Percentiles rank a stretch among this genome's conserved stretches.
These are phyloP conservation scores for Colletotrichum godetiae DNA, from an alignment of 2,329 filamentous ascomycete species.

Conservation along the genomic window DNA sequence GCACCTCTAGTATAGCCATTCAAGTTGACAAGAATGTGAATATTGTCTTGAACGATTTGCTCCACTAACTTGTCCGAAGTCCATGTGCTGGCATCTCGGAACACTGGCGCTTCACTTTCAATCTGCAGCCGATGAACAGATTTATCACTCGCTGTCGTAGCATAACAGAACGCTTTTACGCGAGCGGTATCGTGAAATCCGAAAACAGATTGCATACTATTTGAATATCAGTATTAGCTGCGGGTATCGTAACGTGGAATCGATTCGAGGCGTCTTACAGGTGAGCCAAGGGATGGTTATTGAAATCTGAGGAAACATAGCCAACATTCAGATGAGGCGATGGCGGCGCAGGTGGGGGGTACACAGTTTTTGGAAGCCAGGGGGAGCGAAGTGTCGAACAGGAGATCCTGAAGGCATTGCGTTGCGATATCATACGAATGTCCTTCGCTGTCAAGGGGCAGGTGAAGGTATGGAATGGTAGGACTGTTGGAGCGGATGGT, in stretches of 20 bases:
- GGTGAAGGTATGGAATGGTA: constrained; percentile 98
- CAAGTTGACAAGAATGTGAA: constrained; percentile 96
- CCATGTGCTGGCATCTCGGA: constrained; percentile 90
- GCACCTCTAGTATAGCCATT: constrained; percentile 97
- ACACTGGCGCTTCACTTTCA: constrained; percentile 90
- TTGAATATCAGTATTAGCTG: constrained; percentile 22
- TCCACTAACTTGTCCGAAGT: constrained; percentile 83
- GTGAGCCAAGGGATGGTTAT: constrained; percentile 96
- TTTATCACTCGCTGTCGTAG: constrained; percentile 90
- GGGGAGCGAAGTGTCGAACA: constrained; percentile 86
- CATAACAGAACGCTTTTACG: constrained; percentile 92
- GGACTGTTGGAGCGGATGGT: constrained; percentile 90
- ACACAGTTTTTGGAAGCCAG: constrained; percentile 87
- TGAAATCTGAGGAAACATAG: constrained; percentile 98
- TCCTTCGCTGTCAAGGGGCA: constrained; percentile 92
- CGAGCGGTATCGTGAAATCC: constrained; percentile 82
- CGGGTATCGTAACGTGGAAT: not conserved
- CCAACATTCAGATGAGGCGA: constrained; percentile 88
- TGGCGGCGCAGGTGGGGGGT: constrained; percentile 86
- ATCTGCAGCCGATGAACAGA: constrained; percentile 93
- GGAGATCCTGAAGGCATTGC: constrained; percentile 93
- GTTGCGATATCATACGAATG: constrained; percentile 92
- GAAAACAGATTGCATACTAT: constrained; percentile 95
- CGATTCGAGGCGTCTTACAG: constrained; percentile 60
- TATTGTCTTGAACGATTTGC: constrained; percentile 87